Conservation (phyloP, 352 stramenopile species). For the Blastocystis sp. region DNA sequence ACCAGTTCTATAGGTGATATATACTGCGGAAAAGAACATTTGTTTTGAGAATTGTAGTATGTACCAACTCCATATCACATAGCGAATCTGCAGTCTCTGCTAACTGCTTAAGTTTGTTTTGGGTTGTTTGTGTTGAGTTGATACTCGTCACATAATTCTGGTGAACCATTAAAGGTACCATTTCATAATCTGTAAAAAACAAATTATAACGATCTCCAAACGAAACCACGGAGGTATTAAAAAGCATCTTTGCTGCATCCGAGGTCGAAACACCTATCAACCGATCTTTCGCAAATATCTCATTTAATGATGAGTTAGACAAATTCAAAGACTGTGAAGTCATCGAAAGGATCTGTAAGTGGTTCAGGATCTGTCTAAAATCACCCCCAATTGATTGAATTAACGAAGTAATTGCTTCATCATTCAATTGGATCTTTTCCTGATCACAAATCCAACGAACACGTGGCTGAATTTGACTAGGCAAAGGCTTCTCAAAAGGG, state of each 20-base stretch:
- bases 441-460: background rate
- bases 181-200: slow-evolving; percentile 97
- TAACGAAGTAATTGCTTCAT: slow-evolving; percentile 85
- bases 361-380: slow-evolving; percentile 82
- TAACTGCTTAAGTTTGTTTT: slow-evolving; percentile 71
- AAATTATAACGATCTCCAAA: slow-evolving; percentile 84
- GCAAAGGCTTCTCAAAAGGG: slow-evolving; percentile 79
- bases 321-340: background rate
- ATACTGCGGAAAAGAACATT: slow-evolving; percentile 69
- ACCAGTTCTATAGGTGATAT: slow-evolving; percentile 77
- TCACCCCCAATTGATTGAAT: slow-evolving; percentile 76
- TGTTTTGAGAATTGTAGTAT: slow-evolving; percentile 65
- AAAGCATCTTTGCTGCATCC: slow-evolving; percentile 80
- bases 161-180: slow-evolving; percentile 89
- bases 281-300: slow-evolving; percentile 66
- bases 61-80: slow-evolving; percentile 80
- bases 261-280: slow-evolving; percentile 84
- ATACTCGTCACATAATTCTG: slow-evolving; percentile 77
- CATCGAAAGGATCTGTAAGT: background rate
- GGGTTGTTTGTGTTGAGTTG: slow-evolving; percentile 71
- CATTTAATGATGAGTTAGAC: background rate
- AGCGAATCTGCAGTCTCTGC: slow-evolving; percentile 77
- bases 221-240: slow-evolving; percentile 65
- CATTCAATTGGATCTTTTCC: slow-evolving; percentile 72
- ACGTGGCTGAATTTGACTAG: slow-evolving; percentile 69